These are phyloP conservation scores for Saccharum spontaneum DNA, from an alignment of 176 grass and related monocot genomes.

Conservation along the genomic window DNA sequence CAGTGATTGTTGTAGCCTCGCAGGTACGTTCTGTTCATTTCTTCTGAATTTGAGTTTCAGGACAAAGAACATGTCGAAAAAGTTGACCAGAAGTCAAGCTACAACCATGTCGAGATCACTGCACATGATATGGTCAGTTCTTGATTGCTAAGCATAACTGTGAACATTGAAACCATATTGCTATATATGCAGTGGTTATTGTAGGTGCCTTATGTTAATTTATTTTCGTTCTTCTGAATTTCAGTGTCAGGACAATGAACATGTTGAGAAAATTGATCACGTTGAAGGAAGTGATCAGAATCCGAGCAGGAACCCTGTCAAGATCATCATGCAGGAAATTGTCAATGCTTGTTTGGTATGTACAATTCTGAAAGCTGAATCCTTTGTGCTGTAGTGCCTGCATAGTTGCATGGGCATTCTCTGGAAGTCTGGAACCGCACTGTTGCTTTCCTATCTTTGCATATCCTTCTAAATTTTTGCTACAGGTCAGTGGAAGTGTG, in stretches of 20 bases:
- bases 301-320: not conserved
- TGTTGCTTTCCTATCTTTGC: not conserved
- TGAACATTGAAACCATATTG: not conserved
- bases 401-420: not conserved
- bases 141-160: not conserved
- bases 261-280: not conserved
- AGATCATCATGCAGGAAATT: not conserved
- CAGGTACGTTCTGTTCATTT: not conserved
- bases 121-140: not conserved
- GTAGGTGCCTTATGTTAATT: not conserved
- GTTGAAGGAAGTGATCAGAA: not conserved
- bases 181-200: not conserved
- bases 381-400: not conserved
- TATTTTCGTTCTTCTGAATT: not conserved
- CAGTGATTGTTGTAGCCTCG: too few relatives aligned
- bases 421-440: not conserved
- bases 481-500: conserved; percentile 10
- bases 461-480: not conserved
- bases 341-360: not conserved
- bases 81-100: not conserved
- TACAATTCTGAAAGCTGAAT: not conserved
- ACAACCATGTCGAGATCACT: not conserved
- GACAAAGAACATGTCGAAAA: not conserved
- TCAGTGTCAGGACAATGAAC: not conserved
- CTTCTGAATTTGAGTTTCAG: conserved; percentile 23